Percentiles rank a stretch among this genome's conserved stretches.
Evolutionary conservation across 2,329 filamentous ascomycete species (phyloP).

Genomic region (Metarhizium robertsii): DNA sequence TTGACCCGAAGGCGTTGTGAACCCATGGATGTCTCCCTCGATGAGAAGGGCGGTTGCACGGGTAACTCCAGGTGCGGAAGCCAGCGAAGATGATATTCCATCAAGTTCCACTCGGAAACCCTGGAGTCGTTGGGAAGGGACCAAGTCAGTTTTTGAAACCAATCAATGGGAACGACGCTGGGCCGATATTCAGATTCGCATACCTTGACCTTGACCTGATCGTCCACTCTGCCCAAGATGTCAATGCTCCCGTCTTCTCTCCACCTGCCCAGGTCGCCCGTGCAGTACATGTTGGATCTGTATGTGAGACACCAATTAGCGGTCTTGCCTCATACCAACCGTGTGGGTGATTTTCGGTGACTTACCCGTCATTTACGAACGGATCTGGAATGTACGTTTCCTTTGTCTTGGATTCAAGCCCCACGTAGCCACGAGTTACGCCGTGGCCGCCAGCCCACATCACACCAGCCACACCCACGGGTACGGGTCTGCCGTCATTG

Average conservation of each 20-base stretch:
- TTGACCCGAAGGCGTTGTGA: conserved; percentile 30
- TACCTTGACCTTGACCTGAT: conserved; percentile 53
- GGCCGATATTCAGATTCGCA: background rate
- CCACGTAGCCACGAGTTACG: conserved; percentile 46
- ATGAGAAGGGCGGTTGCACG: conserved; percentile 39
- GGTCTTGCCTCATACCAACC: conserved; percentile 3
- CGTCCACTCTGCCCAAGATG: conserved; percentile 48
- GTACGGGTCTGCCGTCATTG: conserved; percentile 32
- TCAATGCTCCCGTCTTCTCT: conserved; percentile 41
- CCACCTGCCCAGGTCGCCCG: conserved; percentile 50
- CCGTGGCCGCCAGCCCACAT: conserved; percentile 51
- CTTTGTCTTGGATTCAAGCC: conserved; percentile 39
- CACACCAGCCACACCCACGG: conserved; percentile 36
- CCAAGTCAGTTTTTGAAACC: background rate
- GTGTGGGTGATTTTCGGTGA: background rate
- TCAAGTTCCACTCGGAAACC: conserved; percentile 54
- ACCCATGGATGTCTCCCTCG: conserved; percentile 39
- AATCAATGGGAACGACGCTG: background rate
- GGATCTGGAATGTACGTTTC: conserved; percentile 39
- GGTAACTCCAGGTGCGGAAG: conserved; percentile 33
- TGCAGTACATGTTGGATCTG: conserved; percentile 47
- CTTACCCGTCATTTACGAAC: conserved; percentile 42
- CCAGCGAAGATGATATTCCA: conserved; percentile 42
- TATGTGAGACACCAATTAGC: conserved; percentile 6
- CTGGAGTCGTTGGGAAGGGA: conserved; percentile 11